A percentile compares a stretch with the other conserved stretches of the same genome.
Conservation (phyloP, 129 eudicot species). For the Flaveria bidentis region DNA sequence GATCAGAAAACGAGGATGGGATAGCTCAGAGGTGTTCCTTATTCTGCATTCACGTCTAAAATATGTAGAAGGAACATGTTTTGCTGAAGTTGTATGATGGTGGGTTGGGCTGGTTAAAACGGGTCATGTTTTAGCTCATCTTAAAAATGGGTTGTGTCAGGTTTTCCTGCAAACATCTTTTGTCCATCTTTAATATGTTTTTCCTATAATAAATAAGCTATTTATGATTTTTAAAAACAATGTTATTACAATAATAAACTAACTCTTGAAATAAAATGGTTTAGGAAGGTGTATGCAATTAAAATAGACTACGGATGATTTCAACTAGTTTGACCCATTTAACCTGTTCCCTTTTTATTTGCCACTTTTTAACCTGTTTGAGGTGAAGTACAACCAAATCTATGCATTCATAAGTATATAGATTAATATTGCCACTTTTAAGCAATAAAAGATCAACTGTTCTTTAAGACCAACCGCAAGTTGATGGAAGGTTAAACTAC, state of each 20-base stretch:
- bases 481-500: not conserved
- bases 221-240: not conserved
- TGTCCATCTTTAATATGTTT: not conserved
- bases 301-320: not conserved
- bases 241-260: not conserved
- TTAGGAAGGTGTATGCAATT: not conserved
- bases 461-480: not conserved
- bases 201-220: not conserved
- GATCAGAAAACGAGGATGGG: slow-evolving; percentile 72
- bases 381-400: not conserved
- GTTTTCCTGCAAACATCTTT: not conserved
- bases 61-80: not conserved
- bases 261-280: not conserved
- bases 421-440: not conserved
- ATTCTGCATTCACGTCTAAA: not conserved
- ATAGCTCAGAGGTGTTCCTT: slow-evolving; percentile 71
- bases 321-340: not conserved
- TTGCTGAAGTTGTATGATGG: not conserved
- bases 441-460: not conserved
- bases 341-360: not conserved
- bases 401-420: not conserved
- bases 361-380: not conserved
- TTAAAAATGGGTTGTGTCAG: not conserved
- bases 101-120: not conserved
- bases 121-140: not conserved